A percentile compares a stretch with the other conserved stretches of the same genome.
Conservation (phyloP, 1,284 basidiomycete species). For the Wolfiporia cocos region DNA sequence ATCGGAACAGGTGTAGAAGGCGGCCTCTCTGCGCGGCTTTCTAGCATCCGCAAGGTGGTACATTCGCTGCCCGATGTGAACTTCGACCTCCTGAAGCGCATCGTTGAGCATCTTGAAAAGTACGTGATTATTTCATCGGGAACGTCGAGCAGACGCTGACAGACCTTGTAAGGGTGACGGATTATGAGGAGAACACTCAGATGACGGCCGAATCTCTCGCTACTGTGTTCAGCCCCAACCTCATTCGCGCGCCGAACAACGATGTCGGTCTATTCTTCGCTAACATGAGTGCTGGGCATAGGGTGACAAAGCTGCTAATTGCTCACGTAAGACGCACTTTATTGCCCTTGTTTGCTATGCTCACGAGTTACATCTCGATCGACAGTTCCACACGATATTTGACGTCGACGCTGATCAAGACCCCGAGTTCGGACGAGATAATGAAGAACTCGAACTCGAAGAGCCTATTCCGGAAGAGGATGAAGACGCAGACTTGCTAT, state of each 20-base stretch:
- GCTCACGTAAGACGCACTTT: conserved; percentile 53
- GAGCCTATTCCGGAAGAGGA: conserved; percentile 44
- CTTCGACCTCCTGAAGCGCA: conserved; percentile 69
- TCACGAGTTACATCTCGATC: neutral
- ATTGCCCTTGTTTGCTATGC: neutral
- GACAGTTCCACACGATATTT: conserved; percentile 44
- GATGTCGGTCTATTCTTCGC: conserved; percentile 69
- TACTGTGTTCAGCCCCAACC: conserved; percentile 78
- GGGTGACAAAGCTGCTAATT: conserved; percentile 72
- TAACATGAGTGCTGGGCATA: conserved; percentile 73
- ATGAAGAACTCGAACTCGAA: conserved; percentile 39
- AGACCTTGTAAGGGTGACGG: conserved; percentile 54
- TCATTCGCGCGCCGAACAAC: conserved; percentile 64
- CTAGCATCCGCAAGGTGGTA: conserved; percentile 58
- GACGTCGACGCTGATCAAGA: conserved; percentile 37
- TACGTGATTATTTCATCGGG: conserved; percentile 28
- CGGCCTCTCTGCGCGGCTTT: conserved; percentile 54
- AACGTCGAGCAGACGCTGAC: neutral
- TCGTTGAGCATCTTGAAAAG: conserved; percentile 80
- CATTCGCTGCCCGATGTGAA: conserved; percentile 63
- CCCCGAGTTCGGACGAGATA: conserved; percentile 32
- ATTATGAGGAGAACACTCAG: conserved; percentile 80
- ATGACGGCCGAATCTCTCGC: conserved; percentile 81
- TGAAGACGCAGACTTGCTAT: conserved; percentile 31
- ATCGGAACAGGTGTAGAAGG: conserved; percentile 12